phyloP scores from a whole-genome alignment of 768 basidiomycete genomes.

The Hypholoma sublateritium region DNA sequence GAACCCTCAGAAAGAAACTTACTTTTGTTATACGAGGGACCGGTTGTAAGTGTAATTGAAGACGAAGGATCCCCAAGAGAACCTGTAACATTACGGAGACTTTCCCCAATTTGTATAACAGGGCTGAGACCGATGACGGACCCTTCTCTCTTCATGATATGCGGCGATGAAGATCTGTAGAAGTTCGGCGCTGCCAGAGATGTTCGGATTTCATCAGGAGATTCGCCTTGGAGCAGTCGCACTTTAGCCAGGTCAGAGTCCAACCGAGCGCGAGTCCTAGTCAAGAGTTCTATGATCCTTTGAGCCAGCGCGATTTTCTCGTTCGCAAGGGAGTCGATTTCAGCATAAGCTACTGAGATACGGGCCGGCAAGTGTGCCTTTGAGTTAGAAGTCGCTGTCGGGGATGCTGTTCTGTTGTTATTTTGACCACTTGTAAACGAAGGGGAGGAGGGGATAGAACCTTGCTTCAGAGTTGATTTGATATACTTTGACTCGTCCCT shows the following conservation, averaged over 20 bases:
- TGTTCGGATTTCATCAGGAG: slow-evolving; percentile 21
- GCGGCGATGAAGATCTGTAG: slow-evolving; percentile 16
- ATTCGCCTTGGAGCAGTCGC: slow-evolving; percentile 37
- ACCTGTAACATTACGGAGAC: slow-evolving; percentile 28
- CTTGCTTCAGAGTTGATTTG: slow-evolving; percentile 30
- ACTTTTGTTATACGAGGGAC: slow-evolving; percentile 32
- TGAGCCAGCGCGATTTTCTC: slow-evolving; percentile 41
- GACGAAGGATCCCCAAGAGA: slow-evolving; percentile 7
- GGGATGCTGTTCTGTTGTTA: slow-evolving; percentile 14
- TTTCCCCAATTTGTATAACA: slow-evolving; percentile 32
- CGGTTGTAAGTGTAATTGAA: slow-evolving; percentile 13
- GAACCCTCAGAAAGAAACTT: slow-evolving; percentile 5
- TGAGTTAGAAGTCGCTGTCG: slow-evolving; percentile 23
- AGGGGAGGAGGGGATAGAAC: slow-evolving; percentile 13
- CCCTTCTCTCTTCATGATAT: slow-evolving; percentile 17
- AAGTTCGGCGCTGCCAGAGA: slow-evolving; percentile 9
- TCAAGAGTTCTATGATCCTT: slow-evolving; percentile 40
- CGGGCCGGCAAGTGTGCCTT: slow-evolving; percentile 31
- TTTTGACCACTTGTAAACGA: slow-evolving; percentile 6
- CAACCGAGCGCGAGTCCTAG: slow-evolving; percentile 38
- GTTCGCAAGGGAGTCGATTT: slow-evolving; percentile 34
- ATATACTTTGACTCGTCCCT: slow-evolving; percentile 39
- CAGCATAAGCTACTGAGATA: slow-evolving; percentile 33
- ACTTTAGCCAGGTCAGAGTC: slow-evolving; percentile 42
- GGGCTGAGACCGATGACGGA: slow-evolving; percentile 20